Conservation (phyloP, 2,329 filamentous ascomycete genomes). For the Ceratocystis destructans region DNA sequence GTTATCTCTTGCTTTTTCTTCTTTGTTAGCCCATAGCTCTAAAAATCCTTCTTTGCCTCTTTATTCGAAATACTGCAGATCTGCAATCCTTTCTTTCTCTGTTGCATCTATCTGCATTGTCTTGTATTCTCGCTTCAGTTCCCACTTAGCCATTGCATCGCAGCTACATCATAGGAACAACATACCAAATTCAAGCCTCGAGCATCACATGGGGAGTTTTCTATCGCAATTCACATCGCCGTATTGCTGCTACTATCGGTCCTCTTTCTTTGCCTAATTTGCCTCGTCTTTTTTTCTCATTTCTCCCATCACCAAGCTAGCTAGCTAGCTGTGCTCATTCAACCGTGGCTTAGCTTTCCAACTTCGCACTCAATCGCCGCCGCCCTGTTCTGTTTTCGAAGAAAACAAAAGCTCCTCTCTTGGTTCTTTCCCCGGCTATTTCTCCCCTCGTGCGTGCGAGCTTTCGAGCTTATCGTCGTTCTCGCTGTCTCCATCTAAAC, state of each 20-base stretch:
- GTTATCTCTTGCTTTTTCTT: background rate
- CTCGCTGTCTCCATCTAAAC: background rate
- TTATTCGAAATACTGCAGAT: background rate
- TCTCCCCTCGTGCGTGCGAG: background rate
- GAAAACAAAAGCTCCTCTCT: background rate
- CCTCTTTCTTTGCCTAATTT: background rate
- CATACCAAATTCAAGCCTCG: background rate
- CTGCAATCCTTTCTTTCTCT: background rate
- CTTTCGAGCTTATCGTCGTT: background rate
- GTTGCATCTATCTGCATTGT: constrained; percentile 8
- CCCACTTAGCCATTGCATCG: constrained; percentile 11
- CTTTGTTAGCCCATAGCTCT: background rate
- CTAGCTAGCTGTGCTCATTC: background rate
- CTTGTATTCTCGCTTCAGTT: constrained; percentile 13
- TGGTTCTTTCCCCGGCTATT: background rate
- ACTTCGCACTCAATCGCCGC: background rate
- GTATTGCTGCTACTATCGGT: background rate
- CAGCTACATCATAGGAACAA: background rate
- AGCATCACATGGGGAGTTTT: no score
- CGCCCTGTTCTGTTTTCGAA: background rate
- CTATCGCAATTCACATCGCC: background rate
- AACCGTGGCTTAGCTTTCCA: background rate
- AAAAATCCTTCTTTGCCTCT: background rate
- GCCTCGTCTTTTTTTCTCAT: constrained; percentile 3
- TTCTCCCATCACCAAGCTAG: background rate